These are phyloP conservation scores for Cornus florida DNA, from an alignment of 148 eudicot species.

Conservation along the genomic window DNA sequence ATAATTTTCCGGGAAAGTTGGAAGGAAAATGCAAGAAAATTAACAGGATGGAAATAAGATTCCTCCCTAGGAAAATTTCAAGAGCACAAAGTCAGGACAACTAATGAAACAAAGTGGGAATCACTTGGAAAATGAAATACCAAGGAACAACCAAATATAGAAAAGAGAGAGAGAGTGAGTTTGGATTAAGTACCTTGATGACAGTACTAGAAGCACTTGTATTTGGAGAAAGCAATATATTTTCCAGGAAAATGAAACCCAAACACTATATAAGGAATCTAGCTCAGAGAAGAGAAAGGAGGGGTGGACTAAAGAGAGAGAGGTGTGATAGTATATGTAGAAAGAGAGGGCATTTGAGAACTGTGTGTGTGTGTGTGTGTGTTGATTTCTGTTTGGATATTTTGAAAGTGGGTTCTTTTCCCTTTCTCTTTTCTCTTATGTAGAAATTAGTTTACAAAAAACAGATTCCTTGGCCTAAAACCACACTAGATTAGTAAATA, in stretches of 20 bases:
- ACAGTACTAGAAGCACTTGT: too few species aligned
- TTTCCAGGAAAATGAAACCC: constrained; percentile 3
- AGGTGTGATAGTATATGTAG: background rate
- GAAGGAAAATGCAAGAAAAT: background rate
- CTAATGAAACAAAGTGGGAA: background rate
- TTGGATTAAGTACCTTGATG: background rate
- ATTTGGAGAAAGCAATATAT: background rate
- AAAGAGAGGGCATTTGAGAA: too few species aligned
- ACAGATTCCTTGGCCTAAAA: background rate
- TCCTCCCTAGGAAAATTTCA: background rate
- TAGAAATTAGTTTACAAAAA: background rate
- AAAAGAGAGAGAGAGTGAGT: too few species aligned
- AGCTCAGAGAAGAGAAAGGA: background rate
- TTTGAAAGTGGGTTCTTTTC: background rate
- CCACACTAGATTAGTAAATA: background rate
- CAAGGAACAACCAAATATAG: background rate
- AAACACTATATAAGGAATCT: background rate
- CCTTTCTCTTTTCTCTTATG: background rate
- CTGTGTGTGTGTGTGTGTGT: background rate
- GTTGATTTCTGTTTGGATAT: background rate
- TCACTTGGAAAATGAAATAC: background rate
- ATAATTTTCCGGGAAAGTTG: background rate
- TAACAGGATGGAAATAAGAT: background rate
- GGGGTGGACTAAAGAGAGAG: background rate
- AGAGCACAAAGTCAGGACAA: background rate